Evolutionary conservation across 352 stramenopile species (phyloP).

Genomic region (Pythium phragmiticola): DNA sequence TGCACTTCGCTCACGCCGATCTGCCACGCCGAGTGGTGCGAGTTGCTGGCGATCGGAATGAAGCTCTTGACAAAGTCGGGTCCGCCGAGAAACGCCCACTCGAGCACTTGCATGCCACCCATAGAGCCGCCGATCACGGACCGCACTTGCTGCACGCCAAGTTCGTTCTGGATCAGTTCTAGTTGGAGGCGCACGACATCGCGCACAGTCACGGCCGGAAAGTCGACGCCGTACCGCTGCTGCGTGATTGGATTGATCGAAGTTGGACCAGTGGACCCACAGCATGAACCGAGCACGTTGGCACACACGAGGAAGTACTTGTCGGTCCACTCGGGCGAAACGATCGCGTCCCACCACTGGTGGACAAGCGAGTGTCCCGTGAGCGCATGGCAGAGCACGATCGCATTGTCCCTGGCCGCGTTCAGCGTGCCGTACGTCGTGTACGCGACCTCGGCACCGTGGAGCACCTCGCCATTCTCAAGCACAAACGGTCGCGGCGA

Average conservation of each 20-base stretch:
- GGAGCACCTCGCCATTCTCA: constrained; percentile 65
- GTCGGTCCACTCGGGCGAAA: constrained; percentile 94
- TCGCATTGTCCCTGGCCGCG: constrained; percentile 81
- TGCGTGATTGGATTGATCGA: constrained; percentile 76
- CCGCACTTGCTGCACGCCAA: constrained; percentile 84
- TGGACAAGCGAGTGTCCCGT: constrained; percentile 93
- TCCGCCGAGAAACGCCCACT: constrained; percentile 91
- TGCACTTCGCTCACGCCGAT: constrained; percentile 96
- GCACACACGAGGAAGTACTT: constrained; percentile 97
- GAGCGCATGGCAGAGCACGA: constrained; percentile 95
- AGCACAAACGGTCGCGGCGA: constrained; percentile 45
- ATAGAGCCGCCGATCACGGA: constrained; percentile 95
- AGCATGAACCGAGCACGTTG: constrained; percentile 96
- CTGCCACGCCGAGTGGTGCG: constrained; percentile 95
- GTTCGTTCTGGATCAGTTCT: constrained; percentile 84
- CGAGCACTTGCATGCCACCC: constrained; percentile 97
- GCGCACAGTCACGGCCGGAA: constrained; percentile 91
- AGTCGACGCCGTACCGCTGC: constrained; percentile 82
- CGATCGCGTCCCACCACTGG: constrained; percentile 92
- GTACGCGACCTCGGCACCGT: constrained; percentile 87
- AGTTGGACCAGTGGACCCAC: constrained; percentile 89
- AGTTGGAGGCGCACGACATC: constrained; percentile 93
- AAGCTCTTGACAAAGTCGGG: constrained; percentile 85
- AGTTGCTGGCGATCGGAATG: constrained; percentile 93
- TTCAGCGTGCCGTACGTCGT: constrained; percentile 94